These are phyloP conservation scores for Vanilla planifolia DNA, from an alignment of 106 monocot genomes.

Conservation along the genomic window DNA sequence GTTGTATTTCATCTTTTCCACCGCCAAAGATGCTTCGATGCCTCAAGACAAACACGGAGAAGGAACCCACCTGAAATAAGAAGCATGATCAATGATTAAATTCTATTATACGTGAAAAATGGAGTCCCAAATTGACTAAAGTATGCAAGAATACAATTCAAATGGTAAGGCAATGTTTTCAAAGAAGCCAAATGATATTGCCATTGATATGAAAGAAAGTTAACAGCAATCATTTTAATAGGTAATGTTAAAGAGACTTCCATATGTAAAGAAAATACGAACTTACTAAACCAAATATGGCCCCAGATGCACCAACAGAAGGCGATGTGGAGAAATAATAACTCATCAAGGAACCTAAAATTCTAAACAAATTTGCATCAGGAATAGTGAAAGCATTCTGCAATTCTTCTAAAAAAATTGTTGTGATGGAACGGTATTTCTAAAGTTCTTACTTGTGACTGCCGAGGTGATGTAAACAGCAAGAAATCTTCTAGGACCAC, in stretches of 20 bases:
- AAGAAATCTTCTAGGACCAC: conserved; percentile 70
- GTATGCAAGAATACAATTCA: too few relatives aligned
- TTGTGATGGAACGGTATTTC: conserved; percentile 7
- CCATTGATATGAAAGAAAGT: too few relatives aligned
- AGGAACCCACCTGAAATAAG: conserved; percentile 58
- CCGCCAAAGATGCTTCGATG: conserved; percentile 47
- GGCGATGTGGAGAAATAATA: conserved; percentile 57
- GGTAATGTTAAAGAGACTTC: neutral
- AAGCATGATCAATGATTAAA: too few relatives aligned
- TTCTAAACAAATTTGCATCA: conserved; percentile 17
- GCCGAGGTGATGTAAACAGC: conserved; percentile 81
- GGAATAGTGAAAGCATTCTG: conserved; percentile 7
- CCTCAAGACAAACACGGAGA: conserved; percentile 67
- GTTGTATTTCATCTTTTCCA: conserved; percentile 42
- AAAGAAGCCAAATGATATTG: too few relatives aligned
- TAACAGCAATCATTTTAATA: too few relatives aligned
- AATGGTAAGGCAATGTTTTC: too few relatives aligned
- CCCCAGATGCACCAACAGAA: conserved; percentile 90
- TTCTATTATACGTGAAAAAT: too few relatives aligned
- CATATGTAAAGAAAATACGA: neutral
- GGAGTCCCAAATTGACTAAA: too few relatives aligned
- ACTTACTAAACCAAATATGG: conserved; percentile 91
- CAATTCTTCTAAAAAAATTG: neutral
- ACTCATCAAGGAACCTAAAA: conserved; percentile 83
- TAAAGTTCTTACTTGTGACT: conserved; percentile 54